Evolutionary conservation across 2,329 filamentous ascomycete species (phyloP), one percentile per base, ranked within the genome.

Genomic region (Grosmannia huntii): DNA sequence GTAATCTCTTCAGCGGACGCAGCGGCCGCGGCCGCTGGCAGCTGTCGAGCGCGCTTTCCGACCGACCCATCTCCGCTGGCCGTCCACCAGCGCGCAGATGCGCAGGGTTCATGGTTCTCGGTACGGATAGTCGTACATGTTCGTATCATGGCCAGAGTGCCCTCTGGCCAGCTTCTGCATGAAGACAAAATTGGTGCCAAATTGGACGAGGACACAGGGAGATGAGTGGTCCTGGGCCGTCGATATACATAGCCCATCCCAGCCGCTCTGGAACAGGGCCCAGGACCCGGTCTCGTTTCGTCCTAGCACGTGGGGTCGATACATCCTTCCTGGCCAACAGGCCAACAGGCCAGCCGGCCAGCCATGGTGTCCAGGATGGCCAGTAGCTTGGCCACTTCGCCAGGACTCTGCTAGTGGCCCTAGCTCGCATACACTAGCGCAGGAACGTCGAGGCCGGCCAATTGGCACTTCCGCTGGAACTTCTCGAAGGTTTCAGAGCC

Each of bases 401-500:
- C 36, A 38, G 36, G 12, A 38, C 6, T 38, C 36, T 38, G 36
- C 49, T 51, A 28, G 49, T 25, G 21, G 21, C 49, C 36, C 11
- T n/a, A 12, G 36, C 31, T n/a, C n/a, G 53, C 53, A 44, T 31
- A 21, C 21, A 28, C 55, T 57, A 57, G 55, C 19, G 48, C 55
- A 57, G 49, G 55, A 57, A 57, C 55, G 55, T 3, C 56, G 6
- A 27, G 5, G 36, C 56, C 51, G 48, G 12, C 56, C 56, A 57
- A 53, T 57, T 10, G 49, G 27, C 19, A 23, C 49, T 33, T 48
- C 38, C 19, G 19, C 25, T 3, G 36, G 10, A 14, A 19, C 50
- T 57, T 57, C 56, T 57, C 49, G 56, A 57, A 57, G 56, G 56
- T 57, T 52, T 57, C 56, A 53, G 19, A 25, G 11, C 33, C 36